A percentile compares a stretch with the other conserved stretches of the same genome.
phyloP scores from a whole-genome alignment of 306 rosid genomes.

The Astragalus membranaceus region DNA sequence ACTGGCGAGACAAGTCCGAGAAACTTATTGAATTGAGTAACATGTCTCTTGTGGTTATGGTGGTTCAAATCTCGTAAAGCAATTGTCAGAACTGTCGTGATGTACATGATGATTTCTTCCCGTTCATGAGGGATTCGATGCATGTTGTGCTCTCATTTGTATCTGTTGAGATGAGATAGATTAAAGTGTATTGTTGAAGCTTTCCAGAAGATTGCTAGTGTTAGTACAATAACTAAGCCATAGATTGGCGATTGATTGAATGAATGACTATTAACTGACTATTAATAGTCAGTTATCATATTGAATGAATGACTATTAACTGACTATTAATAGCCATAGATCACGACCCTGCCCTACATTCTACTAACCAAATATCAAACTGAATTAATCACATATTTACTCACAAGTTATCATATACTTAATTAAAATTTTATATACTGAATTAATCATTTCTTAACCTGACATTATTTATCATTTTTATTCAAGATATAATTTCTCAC shows the following conservation, averaged over 20 bases:
- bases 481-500: not conserved
- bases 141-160: constrained; percentile 7
- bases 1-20: not conserved
- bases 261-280: not conserved
- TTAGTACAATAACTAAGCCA: not conserved
- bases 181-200: not conserved
- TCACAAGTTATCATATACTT: not conserved
- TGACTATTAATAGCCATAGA: not conserved
- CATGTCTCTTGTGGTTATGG: not conserved
- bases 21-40: not conserved
- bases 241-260: not conserved
- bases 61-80: constrained; percentile 2
- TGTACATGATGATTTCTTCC: not conserved
- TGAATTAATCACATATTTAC: not conserved
- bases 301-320: not conserved
- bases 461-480: not conserved
- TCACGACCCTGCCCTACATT: not conserved
- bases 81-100: not conserved
- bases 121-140: not conserved
- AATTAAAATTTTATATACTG: not conserved
- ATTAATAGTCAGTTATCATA: too few relatives aligned
- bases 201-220: not conserved
- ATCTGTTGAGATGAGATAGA: not conserved
- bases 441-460: not conserved
- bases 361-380: not conserved